phyloP scores from a whole-genome alignment of 495 filamentous ascomycete species.

The Symbiotaphrina buchneri region DNA sequence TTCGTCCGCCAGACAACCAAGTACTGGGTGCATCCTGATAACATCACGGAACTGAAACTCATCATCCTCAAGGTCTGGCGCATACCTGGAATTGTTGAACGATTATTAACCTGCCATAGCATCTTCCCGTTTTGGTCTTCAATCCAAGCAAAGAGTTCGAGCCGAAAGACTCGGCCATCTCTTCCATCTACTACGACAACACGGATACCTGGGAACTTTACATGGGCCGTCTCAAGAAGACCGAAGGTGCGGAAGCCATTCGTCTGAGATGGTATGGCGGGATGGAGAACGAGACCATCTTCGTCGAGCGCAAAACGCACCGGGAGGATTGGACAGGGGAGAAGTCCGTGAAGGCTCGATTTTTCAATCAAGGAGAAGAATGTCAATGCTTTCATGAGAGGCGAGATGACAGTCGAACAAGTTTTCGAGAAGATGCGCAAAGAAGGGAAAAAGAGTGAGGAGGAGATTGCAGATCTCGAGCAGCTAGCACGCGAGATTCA shows the following conservation, averaged over 20 bases:
- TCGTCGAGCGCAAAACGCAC: slow-evolving; percentile 95
- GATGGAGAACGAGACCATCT: slow-evolving; percentile 85
- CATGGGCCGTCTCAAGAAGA: slow-evolving; percentile 84
- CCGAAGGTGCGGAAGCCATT: slow-evolving; percentile 91
- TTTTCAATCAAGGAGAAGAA: slow-evolving; percentile 91
- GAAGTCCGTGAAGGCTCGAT: slow-evolving; percentile 94
- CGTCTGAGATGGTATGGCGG: slow-evolving; percentile 94
- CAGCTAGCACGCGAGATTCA: slow-evolving; percentile 80
- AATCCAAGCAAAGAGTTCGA: slow-evolving; percentile 96
- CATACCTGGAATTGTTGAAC: background rate
- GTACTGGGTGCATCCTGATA: slow-evolving; percentile 98
- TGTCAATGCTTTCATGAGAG: slow-evolving; percentile 70
- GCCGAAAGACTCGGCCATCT: slow-evolving; percentile 71
- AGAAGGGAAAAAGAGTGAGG: slow-evolving; percentile 77
- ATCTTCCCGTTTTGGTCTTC: slow-evolving; percentile 92
- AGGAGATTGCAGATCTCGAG: slow-evolving; percentile 77
- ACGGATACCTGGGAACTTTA: slow-evolving; percentile 85
- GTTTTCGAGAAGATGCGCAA: slow-evolving; percentile 89
- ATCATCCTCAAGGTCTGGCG: slow-evolving; percentile 62
- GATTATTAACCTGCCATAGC: slow-evolving; percentile 20
- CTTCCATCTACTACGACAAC: slow-evolving; percentile 97
- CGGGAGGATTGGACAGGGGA: slow-evolving; percentile 98
- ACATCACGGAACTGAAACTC: slow-evolving; percentile 93
- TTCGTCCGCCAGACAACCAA: slow-evolving; percentile 97
- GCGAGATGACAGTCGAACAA: slow-evolving; percentile 55